Percentiles rank a stretch among this genome's conserved stretches.
Evolutionary conservation across 1,284 basidiomycete genomes (phyloP).

Genomic region (Athelia psychrophila): DNA sequence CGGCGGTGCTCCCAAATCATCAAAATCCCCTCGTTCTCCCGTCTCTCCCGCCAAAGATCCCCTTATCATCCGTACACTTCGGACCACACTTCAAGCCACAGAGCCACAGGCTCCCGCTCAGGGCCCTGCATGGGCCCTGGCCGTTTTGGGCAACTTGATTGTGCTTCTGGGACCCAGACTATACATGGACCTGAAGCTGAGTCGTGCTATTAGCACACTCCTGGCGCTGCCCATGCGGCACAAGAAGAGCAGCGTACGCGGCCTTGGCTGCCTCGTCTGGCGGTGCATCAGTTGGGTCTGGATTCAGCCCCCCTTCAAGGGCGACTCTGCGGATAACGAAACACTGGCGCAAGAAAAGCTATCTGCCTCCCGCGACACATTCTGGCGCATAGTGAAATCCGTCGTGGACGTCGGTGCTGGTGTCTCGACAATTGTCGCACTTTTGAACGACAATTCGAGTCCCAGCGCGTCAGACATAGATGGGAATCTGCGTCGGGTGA

Average conservation of each 20-base stretch:
- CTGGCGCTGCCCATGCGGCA: constrained; percentile 54
- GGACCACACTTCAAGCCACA: constrained; percentile 50
- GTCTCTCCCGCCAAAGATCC: constrained; percentile 36
- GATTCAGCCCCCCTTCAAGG: constrained; percentile 44
- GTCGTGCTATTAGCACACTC: constrained; percentile 45
- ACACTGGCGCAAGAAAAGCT: no score
- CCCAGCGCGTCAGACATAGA: constrained; percentile 32
- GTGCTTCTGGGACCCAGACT: constrained; percentile 58
- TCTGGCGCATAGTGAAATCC: constrained; percentile 48
- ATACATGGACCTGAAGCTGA: constrained; percentile 42
- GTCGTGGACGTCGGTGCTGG: constrained; percentile 64
- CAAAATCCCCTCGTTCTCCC: constrained; percentile 3
- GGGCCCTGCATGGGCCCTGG: constrained; percentile 72
- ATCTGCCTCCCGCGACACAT: constrained; percentile 39
- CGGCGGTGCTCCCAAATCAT: constrained; percentile 28
- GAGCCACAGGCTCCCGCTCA: constrained; percentile 60
- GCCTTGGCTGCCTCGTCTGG: constrained; percentile 59
- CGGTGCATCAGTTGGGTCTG: constrained; percentile 62
- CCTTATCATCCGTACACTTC: constrained; percentile 58
- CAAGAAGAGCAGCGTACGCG: constrained; percentile 58
- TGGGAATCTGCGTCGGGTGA: constrained; percentile 34
- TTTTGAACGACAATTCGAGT: constrained; percentile 37
- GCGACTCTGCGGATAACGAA: constrained; percentile 21
- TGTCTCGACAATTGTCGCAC: constrained; percentile 48
- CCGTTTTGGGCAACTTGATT: constrained; percentile 58